A percentile compares a stretch with the other conserved stretches of the same genome.
These are phyloP conservation scores for slime mould (Dictyostelium discoideum) DNA, from an alignment of 78 protist genomes.

Conservation along the genomic window DNA sequence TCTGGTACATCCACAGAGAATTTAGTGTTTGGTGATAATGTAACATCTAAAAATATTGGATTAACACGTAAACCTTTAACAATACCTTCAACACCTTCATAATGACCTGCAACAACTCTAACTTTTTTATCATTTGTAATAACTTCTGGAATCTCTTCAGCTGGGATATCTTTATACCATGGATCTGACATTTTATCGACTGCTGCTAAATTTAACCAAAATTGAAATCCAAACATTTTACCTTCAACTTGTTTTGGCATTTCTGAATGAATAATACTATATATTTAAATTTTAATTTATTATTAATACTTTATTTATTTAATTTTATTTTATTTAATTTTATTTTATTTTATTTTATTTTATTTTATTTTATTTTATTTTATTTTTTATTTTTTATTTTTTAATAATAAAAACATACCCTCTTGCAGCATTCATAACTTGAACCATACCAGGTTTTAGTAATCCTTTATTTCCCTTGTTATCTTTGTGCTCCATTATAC, in stretches of 20 bases:
- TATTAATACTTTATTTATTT: no score
- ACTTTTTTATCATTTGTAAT: background rate
- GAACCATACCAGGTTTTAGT: conserved; percentile 68
- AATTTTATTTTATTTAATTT: no score
- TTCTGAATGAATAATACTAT: conserved; percentile 87
- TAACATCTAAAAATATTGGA: conserved; percentile 51
- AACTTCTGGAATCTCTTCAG: conserved; percentile 25
- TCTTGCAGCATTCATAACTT: conserved; percentile 91
- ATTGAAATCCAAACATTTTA: conserved; percentile 79
- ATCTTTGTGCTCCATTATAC: conserved; percentile 81
- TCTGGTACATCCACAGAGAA: conserved; percentile 19
- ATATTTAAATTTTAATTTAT: no score
- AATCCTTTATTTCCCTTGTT: conserved; percentile 76
- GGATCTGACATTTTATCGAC: conserved; percentile 88
- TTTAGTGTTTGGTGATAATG: background rate
- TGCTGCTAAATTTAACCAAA: conserved; percentile 88
- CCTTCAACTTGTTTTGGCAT: conserved; percentile 71
- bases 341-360: no score
- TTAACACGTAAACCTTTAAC: conserved; percentile 34
- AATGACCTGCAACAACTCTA: conserved; percentile 74
- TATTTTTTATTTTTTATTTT: no score
- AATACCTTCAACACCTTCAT: background rate
- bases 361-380: no score
- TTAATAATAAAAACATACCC: conserved; percentile 31
- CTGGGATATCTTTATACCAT: conserved; percentile 70